Conservation (phyloP, 108 stramenopile species). For the Cylindrotheca closterium region DNA sequence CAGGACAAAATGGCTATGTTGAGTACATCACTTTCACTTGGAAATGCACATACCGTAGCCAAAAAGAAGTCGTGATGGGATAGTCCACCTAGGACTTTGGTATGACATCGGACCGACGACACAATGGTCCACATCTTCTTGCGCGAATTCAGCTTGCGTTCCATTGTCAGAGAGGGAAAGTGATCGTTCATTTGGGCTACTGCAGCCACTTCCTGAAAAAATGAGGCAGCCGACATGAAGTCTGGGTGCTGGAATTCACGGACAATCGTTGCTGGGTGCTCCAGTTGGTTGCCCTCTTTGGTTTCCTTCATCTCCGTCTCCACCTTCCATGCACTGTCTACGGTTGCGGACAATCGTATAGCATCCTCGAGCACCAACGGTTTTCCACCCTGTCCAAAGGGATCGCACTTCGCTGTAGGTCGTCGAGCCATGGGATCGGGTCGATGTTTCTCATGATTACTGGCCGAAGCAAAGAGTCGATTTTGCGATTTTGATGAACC, state of each 20-base stretch:
- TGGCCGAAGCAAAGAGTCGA: neutral
- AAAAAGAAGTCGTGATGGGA: constrained; percentile 59
- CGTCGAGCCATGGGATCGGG: constrained; percentile 64
- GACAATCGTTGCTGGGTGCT: constrained; percentile 8
- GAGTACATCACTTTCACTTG: too few relatives aligned
- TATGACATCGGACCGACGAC: constrained; percentile 42
- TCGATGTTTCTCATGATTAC: constrained; percentile 1
- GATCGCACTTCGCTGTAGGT: constrained; percentile 59
- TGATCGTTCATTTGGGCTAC: constrained; percentile 59
- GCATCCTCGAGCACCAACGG: constrained; percentile 39
- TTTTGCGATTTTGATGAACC: too few relatives aligned
- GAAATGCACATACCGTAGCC: constrained; percentile 42
- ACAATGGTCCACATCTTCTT: constrained; percentile 42
- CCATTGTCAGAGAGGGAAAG: constrained; percentile 40
- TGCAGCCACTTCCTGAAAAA: constrained; percentile 49
- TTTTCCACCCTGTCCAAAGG: constrained; percentile 65
- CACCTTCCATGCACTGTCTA: constrained; percentile 43
- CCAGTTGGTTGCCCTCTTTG: neutral
- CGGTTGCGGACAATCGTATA: constrained; percentile 16
- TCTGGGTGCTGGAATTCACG: constrained; percentile 44
- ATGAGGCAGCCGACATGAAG: constrained; percentile 39
- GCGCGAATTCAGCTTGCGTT: constrained; percentile 29
- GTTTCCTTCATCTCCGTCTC: neutral
- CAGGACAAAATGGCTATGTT: too few relatives aligned
- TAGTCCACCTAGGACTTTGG: constrained; percentile 46